Evolutionary conservation across 495 filamentous ascomycete species (phyloP).

Genomic region (Cudoniella acicularis): DNA sequence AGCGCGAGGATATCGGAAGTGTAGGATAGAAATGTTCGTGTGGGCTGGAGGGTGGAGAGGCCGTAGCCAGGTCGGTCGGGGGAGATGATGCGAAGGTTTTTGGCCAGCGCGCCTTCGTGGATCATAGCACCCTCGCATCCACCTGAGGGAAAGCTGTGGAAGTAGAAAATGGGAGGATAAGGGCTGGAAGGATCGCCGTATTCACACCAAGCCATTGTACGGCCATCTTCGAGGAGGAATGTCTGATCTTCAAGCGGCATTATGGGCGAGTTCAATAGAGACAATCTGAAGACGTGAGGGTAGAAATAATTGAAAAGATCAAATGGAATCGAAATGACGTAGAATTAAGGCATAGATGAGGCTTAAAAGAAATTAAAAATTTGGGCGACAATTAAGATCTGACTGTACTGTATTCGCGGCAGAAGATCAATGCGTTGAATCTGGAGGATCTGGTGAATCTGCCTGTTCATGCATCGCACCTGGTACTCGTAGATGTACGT

Average conservation of each 20-base stretch:
- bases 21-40: constrained; percentile 5
- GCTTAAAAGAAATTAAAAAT: too few relatives aligned
- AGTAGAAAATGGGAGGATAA: constrained; percentile 8
- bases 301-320: neutral
- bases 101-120: neutral
- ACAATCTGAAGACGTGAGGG: neutral
- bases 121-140: neutral
- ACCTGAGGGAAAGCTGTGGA: constrained; percentile 7
- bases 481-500: too few relatives aligned
- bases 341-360: too few relatives aligned
- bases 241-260: neutral
- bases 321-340: too few relatives aligned
- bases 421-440: too few relatives aligned
- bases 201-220: constrained; percentile 9
- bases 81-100: constrained; percentile 13
- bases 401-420: too few relatives aligned
- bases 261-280: neutral
- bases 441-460: too few relatives aligned
- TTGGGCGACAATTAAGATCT: too few relatives aligned
- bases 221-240: neutral
- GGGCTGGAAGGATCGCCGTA: neutral
- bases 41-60: neutral
- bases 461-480: too few relatives aligned
- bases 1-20: constrained; percentile 2
- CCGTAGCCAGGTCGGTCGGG: constrained; percentile 12